Conservation (phyloP, 768 basidiomycete genomes). For the Neoboletus magnificus region DNA sequence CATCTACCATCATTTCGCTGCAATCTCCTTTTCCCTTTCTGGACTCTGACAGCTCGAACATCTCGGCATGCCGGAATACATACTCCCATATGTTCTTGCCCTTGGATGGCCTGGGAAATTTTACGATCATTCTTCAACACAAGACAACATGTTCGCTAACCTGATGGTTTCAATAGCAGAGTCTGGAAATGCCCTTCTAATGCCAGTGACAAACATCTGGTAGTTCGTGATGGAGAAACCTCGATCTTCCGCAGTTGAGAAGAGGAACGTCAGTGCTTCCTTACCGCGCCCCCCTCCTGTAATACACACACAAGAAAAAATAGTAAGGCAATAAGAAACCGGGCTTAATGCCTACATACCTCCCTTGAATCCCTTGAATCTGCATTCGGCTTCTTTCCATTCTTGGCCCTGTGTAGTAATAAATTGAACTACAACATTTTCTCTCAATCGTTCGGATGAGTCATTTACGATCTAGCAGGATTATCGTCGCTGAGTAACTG, state of each 20-base stretch:
- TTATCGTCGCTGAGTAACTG: background rate
- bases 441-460: background rate
- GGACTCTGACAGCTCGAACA: slow-evolving; percentile 13
- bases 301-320: background rate
- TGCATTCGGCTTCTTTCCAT: slow-evolving; percentile 10
- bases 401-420: background rate
- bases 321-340: background rate
- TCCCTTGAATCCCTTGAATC: slow-evolving; percentile 20
- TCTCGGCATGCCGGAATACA: background rate
- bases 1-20: background rate
- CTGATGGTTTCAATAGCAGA: background rate
- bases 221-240: slow-evolving; percentile 22
- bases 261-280: slow-evolving; percentile 15
- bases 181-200: background rate
- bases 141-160: slow-evolving; percentile 12
- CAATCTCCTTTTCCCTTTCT: background rate
- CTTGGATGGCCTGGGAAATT: slow-evolving; percentile 12
- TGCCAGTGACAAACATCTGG: slow-evolving; percentile 15
- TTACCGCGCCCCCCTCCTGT: slow-evolving; percentile 15
- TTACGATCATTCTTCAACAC: background rate
- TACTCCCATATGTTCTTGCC: slow-evolving; percentile 18
- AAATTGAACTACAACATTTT: slow-evolving; percentile 25
- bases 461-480: slow-evolving; percentile 26
- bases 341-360: slow-evolving; percentile 17
- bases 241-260: slow-evolving; percentile 19